Conservation (phyloP, 2,329 filamentous ascomycete genomes). For the Zalaria sp. region DNA sequence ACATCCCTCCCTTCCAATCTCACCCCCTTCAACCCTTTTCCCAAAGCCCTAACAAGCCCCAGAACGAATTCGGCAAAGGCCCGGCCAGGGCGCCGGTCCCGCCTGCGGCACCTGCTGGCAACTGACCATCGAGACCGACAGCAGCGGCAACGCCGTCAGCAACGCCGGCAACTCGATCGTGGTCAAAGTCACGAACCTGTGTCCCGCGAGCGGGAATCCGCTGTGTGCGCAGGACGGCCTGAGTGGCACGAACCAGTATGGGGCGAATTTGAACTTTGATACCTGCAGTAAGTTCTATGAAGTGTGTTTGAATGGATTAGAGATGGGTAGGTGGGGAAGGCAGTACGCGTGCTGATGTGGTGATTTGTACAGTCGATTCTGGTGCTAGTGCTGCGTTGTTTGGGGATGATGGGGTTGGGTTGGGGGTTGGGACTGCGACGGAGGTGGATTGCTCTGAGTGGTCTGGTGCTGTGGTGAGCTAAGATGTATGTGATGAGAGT, state of each 20-base stretch:
- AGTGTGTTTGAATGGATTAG: too few relatives aligned
- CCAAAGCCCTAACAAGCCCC: neutral
- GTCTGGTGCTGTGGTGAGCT: conserved; percentile 6
- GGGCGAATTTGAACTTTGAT: conserved; percentile 27
- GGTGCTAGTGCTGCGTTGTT: conserved; percentile 24
- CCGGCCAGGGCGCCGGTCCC: conserved; percentile 22
- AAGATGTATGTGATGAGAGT: too few relatives aligned
- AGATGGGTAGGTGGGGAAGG: too few relatives aligned
- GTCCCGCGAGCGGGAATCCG: conserved; percentile 23
- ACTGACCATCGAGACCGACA: conserved; percentile 21
- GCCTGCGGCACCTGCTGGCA: conserved; percentile 26
- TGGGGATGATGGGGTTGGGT: conserved; percentile 13
- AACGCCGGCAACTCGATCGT: conserved; percentile 21
- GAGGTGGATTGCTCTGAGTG: conserved; percentile 14
- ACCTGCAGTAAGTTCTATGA: neutral
- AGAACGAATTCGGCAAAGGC: conserved; percentile 25
- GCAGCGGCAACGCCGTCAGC: conserved; percentile 13
- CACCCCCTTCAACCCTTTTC: too few relatives aligned
- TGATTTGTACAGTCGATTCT: conserved; percentile 12
- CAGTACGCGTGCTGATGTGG: too few relatives aligned
- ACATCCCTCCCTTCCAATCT: too few relatives aligned
- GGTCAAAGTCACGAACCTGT: conserved; percentile 27
- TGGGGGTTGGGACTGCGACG: conserved; percentile 18
- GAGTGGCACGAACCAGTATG: conserved; percentile 21
- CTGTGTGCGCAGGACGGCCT: conserved; percentile 22